Base-by-base conservation (phyloP, 148 eudicot genomes). In the Tetragonia tetragonoides region DNA sequence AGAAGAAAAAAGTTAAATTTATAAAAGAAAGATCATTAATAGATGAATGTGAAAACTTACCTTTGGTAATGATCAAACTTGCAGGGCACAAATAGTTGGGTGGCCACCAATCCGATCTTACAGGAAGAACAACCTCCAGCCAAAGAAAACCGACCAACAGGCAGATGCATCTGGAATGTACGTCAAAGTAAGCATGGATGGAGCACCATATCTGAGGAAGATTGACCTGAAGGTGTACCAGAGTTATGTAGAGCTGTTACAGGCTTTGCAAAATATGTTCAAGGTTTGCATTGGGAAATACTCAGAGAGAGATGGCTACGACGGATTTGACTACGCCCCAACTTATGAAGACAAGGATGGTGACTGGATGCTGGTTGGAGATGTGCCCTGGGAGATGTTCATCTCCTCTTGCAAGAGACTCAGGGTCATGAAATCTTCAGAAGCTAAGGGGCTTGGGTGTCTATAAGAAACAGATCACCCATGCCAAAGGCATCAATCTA, bases 331-430 rank as follows among this genome's bases (percentile, higher is more conserved):
- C n/a, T 78, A 76, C 23, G 89, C 81, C 17, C 87, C 88, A 2
- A 89, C 90, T 3, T 87, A 86, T 69, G 87, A 89, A 83, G 92
- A 89, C 78, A 87, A 84, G 70, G 92, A 89, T 47, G 90, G 95
- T 38, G 97, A 93, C 69, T 93, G 94, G 97, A 93, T 93, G 97
- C 83, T 93, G 39, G 90, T 88, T 11, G 97, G 97, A 66, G 97
- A 93, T 81, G 97, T 93, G 10, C 97, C 97, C 14, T 93, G 97
- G 97, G 92, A 91, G 59, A 91, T 93, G 95, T 91, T 93, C 69
- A 73, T 75, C 38, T 85, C 81, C 70, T 85, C 93, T 65, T 93
- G 97, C 88, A 93, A 84, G 76, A 89, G 97, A 78, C 78, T 93
- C 47, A 81, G 97, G 81, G 86, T 93, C 83, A 93, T 93, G 92